phyloP scores from a whole-genome alignment of 805 yeast genomes.

The Saccharomycopsis fodiens region DNA sequence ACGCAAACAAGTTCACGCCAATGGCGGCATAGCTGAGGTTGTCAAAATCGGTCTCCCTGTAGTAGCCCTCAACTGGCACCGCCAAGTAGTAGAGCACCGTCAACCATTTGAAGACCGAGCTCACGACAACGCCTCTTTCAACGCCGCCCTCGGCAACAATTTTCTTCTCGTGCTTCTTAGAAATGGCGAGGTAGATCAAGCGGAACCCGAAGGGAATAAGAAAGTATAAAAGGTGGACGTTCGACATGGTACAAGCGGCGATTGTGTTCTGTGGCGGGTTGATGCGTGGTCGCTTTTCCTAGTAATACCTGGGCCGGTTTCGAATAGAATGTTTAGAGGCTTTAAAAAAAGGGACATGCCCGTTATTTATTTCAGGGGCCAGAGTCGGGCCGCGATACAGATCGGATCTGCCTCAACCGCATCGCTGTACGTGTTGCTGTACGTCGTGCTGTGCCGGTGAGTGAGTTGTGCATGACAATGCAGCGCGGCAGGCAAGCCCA shows the following conservation, averaged over 20 bases:
- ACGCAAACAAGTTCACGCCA: neutral
- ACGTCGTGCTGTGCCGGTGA: too few relatives aligned
- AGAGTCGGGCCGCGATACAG: too few relatives aligned
- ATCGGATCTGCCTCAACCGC: too few relatives aligned
- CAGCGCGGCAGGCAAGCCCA: too few relatives aligned
- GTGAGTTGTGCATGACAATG: too few relatives aligned
- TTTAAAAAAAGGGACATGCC: too few relatives aligned
- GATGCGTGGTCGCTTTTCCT: too few relatives aligned
- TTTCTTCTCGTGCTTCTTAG: neutral
- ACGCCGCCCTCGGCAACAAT: neutral
- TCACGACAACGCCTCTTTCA: neutral
- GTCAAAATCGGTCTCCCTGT: neutral
- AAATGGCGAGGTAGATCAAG: neutral
- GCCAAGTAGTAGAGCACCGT: neutral
- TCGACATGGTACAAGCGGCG: neutral
- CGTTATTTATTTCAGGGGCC: too few relatives aligned
- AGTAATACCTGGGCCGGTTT: too few relatives aligned
- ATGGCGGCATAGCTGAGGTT: neutral
- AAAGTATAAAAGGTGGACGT: neutral
- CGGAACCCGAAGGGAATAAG: neutral
- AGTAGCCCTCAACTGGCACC: neutral
- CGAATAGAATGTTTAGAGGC: too few relatives aligned
- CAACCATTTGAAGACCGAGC: neutral
- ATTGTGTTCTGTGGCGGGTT: too few relatives aligned
- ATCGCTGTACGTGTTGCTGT: too few relatives aligned